Base-by-base conservation (phyloP, 768 basidiomycete genomes). In the Boletus edulis region DNA sequence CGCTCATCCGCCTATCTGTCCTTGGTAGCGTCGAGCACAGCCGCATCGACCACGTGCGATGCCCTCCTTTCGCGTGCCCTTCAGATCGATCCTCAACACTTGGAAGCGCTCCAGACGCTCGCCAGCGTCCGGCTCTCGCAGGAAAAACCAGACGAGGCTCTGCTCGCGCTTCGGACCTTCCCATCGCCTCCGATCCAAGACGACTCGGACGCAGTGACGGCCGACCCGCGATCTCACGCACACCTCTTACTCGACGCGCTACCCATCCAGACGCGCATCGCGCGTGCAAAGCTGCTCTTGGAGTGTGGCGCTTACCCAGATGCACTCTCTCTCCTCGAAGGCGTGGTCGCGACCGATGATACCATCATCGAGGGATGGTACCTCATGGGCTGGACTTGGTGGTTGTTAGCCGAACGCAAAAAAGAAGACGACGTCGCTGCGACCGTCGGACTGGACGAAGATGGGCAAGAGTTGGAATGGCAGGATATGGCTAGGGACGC, bases 371-470 rank as follows among this genome's bases (percentile, higher is more conserved):
- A 20, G 20, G 20, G 20, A 20, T 20, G 20, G 20, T 20, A 20
- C 20, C 20, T 96, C 29, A 93, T 95, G 71, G 94, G 93, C 50
- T 97, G 93, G 93, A 88, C 89, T 59, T 93, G 91, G 77, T 92
- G 85, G 75, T 74, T 95, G 44, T 85, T 90, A 82, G 81, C 84
- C 0, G 87, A 89, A 67, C 81, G 86, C 56, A 83, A 82, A 9
- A 78, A 82, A 56, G 84, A 87, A 61, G 79, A 72, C 13, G 56
- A 62, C 78, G 76, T 27, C 79, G 77, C 18, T 78, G 70, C 37
- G 17, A 56, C 76, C 5, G 76, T 70, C 37, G 75, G 63, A 12
- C 57, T 74, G 8, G 59, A 41, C 38, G 61, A 64, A 43, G 66
- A 64, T 4, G 62, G 79, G 35, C 82, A 79, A 24, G 39, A 37